phyloP scores from a whole-genome alignment of 257 asterid genomes.

The Penstemon newberryi region DNA sequence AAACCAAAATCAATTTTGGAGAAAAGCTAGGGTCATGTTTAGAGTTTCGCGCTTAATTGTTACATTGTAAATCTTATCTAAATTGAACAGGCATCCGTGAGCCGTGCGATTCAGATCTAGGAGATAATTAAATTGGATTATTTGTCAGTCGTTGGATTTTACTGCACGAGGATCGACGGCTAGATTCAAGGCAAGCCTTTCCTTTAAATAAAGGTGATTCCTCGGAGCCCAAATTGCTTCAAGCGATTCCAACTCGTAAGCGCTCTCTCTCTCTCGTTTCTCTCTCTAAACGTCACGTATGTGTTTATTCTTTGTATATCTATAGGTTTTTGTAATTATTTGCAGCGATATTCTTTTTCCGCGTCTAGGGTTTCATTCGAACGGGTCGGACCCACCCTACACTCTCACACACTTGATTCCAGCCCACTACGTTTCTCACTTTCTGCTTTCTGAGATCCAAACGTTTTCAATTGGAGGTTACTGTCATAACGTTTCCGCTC shows the following conservation, averaged over 20 bases:
- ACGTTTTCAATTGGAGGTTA: not conserved
- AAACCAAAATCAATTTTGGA: too few relatives aligned
- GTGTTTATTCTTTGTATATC: not conserved
- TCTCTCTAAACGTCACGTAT: not conserved
- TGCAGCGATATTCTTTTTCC: not conserved
- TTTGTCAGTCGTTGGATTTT: conserved; percentile 1
- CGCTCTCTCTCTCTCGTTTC: not conserved
- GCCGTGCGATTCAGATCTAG: too few relatives aligned
- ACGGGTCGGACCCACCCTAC: conserved; percentile 12
- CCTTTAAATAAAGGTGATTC: not conserved
- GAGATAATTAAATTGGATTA: not conserved
- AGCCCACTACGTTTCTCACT: not conserved
- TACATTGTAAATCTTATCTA: too few relatives aligned
- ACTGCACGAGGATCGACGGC: conserved; percentile 1
- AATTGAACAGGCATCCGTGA: too few relatives aligned
- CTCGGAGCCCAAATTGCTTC: not conserved
- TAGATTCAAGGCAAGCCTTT: not conserved
- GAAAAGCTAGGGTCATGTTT: too few relatives aligned
- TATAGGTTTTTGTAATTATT: not conserved
- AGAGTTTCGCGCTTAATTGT: too few relatives aligned
- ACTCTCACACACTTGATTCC: conserved; percentile 4
- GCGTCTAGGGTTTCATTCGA: conserved; percentile 8
- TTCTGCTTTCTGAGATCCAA: conserved; percentile 2
- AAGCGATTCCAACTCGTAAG: not conserved
- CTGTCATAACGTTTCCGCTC: not conserved